These are phyloP conservation scores for Curvularia verruculosa DNA, from an alignment of 2,329 filamentous ascomycete species.

Conservation along the genomic window DNA sequence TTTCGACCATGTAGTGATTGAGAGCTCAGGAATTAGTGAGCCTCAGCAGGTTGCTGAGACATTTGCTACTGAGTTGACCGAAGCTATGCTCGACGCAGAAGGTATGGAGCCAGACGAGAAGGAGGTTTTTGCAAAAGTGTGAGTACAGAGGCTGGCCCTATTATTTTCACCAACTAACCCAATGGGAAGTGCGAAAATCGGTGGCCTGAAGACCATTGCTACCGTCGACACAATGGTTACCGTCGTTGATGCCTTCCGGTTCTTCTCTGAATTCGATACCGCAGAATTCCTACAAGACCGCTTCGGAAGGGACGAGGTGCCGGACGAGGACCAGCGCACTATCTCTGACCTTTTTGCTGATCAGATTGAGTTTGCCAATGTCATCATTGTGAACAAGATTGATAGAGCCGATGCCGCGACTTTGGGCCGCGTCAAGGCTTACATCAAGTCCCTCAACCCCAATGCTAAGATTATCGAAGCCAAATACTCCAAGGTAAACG, in stretches of 20 bases:
- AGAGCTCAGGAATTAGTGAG: slow-evolving; percentile 74
- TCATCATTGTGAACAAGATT: slow-evolving; percentile 73
- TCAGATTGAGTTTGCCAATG: slow-evolving; percentile 78
- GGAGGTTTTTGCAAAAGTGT: slow-evolving; percentile 57
- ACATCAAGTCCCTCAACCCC: slow-evolving; percentile 69
- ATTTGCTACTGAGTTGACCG: slow-evolving; percentile 61
- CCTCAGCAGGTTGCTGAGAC: slow-evolving; percentile 77
- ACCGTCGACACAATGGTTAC: slow-evolving; percentile 74
- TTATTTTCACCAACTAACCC: not conserved
- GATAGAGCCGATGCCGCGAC: slow-evolving; percentile 63
- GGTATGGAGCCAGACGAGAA: slow-evolving; percentile 53
- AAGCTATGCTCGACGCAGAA: slow-evolving; percentile 54
- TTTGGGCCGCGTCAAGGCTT: slow-evolving; percentile 56
- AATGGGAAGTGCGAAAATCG: slow-evolving; percentile 45
- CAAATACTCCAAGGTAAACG: slow-evolving; percentile 64
- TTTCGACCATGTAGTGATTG: slow-evolving; percentile 75
- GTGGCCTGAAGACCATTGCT: slow-evolving; percentile 70
- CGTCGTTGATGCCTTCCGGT: slow-evolving; percentile 74
- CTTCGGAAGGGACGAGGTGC: slow-evolving; percentile 61
- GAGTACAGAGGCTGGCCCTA: slow-evolving; percentile 17
- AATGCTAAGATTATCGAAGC: slow-evolving; percentile 68
- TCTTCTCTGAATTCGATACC: slow-evolving; percentile 75
- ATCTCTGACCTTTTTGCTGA: slow-evolving; percentile 79
- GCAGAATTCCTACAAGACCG: slow-evolving; percentile 70
- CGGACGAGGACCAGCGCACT: slow-evolving; percentile 71